Evolutionary conservation across 73 alveolate species (phyloP).

Genomic region (Paramecium tetraurelia): DNA sequence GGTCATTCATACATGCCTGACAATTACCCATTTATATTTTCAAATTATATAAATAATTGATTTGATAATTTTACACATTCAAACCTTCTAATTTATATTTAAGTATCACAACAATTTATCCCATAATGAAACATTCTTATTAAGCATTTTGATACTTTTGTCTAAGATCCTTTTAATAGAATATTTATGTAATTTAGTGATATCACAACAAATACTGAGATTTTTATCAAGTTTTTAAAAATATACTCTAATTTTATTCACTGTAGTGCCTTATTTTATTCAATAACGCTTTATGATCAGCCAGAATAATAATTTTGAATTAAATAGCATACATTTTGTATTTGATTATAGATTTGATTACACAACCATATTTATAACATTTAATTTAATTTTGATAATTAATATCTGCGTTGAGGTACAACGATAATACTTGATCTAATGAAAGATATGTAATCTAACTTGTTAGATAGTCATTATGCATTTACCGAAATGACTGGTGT

Average conservation of each 20-base stretch:
- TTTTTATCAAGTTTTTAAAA: too few species aligned
- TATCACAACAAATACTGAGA: too few species aligned
- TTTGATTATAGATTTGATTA: not conserved
- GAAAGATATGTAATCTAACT: not conserved
- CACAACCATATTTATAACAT: not conserved
- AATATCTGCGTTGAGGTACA: not conserved
- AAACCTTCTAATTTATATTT: not conserved
- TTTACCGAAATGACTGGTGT: not conserved
- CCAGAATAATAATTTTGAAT: not conserved
- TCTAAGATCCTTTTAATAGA: not conserved
- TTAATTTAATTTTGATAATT: not conserved
- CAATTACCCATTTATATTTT: conserved; percentile 10
- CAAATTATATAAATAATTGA: not conserved
- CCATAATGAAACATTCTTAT: not conserved
- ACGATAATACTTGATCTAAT: not conserved
- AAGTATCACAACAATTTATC: not conserved
- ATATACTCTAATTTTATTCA: too few species aligned
- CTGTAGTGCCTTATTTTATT: too few species aligned
- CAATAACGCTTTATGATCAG: not conserved
- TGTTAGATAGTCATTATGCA: not conserved
- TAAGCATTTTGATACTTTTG: not conserved
- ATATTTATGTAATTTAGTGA: too few species aligned
- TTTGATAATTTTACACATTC: not conserved
- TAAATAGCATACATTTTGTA: not conserved
- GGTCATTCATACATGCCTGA: conserved; percentile 51